These are phyloP conservation scores for Gynandropsis gynandra DNA, from an alignment of 345 rosid genomes.

Conservation along the genomic window DNA sequence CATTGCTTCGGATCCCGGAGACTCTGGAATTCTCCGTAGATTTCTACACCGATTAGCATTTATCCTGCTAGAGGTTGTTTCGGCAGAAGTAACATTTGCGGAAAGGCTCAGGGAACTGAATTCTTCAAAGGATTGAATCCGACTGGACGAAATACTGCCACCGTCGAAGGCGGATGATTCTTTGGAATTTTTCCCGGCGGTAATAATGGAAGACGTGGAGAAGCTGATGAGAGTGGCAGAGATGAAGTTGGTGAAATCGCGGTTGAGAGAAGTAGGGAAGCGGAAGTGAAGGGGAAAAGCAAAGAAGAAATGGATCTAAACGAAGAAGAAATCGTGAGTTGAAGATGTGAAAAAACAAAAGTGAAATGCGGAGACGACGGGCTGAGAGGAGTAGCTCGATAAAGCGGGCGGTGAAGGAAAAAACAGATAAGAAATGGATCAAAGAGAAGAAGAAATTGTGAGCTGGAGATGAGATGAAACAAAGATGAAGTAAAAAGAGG, in stretches of 20 bases:
- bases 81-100: conserved; percentile 34
- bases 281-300: too few relatives aligned
- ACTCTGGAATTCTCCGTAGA: conserved; percentile 47
- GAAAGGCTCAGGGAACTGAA: conserved; percentile 51
- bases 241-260: conserved; percentile 62
- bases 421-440: too few relatives aligned
- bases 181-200: too few relatives aligned
- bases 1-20: conserved; percentile 59
- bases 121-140: conserved; percentile 44
- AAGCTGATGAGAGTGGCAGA: conserved; percentile 72
- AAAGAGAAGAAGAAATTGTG: too few relatives aligned
- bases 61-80: conserved; percentile 33
- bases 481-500: too few relatives aligned
- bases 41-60: conserved; percentile 54
- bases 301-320: too few relatives aligned
- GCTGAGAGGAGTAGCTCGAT: too few relatives aligned
- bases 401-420: too few relatives aligned
- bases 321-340: too few relatives aligned
- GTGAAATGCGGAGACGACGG: too few relatives aligned
- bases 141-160: conserved; percentile 48
- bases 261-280: conserved; percentile 46
- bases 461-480: too few relatives aligned
- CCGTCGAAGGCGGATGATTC: conserved; percentile 22
- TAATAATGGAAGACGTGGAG: conserved; percentile 66
- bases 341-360: too few relatives aligned